These are phyloP conservation scores for Dendrobium officinale DNA, from an alignment of 106 monocot species.

Conservation along the genomic window DNA sequence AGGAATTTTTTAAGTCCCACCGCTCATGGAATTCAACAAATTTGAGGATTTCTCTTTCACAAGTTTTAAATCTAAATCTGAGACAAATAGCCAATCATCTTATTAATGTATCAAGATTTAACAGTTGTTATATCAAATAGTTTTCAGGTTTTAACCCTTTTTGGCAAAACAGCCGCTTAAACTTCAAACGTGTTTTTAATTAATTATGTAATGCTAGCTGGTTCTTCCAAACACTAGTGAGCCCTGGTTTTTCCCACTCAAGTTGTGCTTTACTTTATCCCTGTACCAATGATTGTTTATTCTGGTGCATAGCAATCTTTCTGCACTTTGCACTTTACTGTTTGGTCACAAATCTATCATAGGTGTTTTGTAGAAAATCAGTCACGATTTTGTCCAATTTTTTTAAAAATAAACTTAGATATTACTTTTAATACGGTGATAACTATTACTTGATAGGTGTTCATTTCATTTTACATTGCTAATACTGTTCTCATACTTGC, in stretches of 20 bases:
- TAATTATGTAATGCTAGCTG: constrained; percentile 2
- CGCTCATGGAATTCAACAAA: no score
- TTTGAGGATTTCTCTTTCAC: no score
- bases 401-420: not conserved
- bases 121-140: no score
- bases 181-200: not conserved
- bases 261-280: no score
- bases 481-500: not conserved
- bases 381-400: not conserved
- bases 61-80: no score
- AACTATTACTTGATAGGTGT: no score
- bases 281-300: not conserved
- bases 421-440: no score
- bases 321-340: not conserved
- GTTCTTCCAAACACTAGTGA: not conserved
- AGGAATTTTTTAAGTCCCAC: no score
- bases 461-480: not conserved
- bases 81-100: no score
- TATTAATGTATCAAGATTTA: no score
- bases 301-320: not conserved
- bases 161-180: not conserved
- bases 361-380: not conserved
- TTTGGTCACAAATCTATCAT: not conserved
- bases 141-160: no score
- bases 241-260: no score